A percentile compares a stretch with the other conserved stretches of the same genome.
Conservation (phyloP, 179 eudicot species). For the Actinidia chinensis region DNA sequence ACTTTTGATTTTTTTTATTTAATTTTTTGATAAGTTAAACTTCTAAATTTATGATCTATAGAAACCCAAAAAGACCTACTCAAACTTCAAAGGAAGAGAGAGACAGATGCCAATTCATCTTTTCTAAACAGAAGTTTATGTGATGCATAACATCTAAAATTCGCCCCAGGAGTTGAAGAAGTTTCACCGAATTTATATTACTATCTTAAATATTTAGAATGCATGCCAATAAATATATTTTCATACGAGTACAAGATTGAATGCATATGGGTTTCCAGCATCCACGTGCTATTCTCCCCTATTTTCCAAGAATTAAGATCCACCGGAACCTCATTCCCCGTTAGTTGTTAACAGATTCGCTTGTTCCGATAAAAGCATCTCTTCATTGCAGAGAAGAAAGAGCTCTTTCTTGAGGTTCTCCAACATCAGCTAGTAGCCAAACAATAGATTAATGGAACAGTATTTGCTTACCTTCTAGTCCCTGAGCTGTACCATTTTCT, state of each 20-base stretch:
- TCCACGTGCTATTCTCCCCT: background rate
- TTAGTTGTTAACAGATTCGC: background rate
- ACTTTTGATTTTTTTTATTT: too few species aligned
- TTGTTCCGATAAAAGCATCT: background rate
- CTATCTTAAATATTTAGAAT: background rate
- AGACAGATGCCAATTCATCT: too few species aligned
- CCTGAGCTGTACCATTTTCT: constrained; percentile 23
- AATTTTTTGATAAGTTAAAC: too few species aligned
- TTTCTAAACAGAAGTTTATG: too few species aligned
- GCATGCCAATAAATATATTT: too few species aligned
- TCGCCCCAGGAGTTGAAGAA: background rate
- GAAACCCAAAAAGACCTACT: too few species aligned
- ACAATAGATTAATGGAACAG: constrained; percentile 2
- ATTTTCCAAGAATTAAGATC: constrained; percentile 1
- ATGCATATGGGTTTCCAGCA: background rate
- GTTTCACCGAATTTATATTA: background rate
- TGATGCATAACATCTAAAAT: background rate
- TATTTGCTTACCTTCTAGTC: constrained; percentile 20
- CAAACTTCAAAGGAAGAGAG: too few species aligned
- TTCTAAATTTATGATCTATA: too few species aligned
- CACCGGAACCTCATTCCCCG: background rate
- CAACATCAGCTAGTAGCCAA: background rate
- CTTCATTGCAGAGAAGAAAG: background rate
- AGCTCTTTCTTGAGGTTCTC: background rate
- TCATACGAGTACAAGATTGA: background rate